Conservation (phyloP, 2,329 filamentous ascomycete genomes). For the Exserohilum turcica region DNA sequence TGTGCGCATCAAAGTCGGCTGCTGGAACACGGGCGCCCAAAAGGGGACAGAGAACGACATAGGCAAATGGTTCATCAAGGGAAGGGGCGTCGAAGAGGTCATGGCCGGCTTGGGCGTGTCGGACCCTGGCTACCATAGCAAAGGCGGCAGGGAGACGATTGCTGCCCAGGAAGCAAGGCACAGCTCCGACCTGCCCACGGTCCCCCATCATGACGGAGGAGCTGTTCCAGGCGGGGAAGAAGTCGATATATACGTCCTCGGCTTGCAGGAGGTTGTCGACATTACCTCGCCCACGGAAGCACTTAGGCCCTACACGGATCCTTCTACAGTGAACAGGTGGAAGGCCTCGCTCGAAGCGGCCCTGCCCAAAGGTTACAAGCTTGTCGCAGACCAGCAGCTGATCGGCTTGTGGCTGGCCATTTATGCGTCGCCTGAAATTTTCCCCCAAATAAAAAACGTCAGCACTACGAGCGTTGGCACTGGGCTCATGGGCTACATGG, state of each 20-base stretch:
- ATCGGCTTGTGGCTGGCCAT: constrained; percentile 83
- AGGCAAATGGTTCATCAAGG: constrained; percentile 83
- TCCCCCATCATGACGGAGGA: constrained; percentile 53
- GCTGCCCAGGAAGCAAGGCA: constrained; percentile 55
- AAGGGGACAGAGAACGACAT: constrained; percentile 87
- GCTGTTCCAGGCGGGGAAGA: constrained; percentile 64
- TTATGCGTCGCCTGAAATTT: constrained; percentile 80
- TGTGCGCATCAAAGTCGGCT: constrained; percentile 85
- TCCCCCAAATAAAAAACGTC: constrained; percentile 75
- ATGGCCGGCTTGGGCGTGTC: constrained; percentile 59
- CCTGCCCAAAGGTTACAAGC: constrained; percentile 75
- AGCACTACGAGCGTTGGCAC: constrained; percentile 86
- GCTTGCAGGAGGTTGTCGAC: constrained; percentile 90
- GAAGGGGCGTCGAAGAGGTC: constrained; percentile 69
- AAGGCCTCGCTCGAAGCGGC: constrained; percentile 74
- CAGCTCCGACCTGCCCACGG: constrained; percentile 49
- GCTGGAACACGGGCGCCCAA: constrained; percentile 91
- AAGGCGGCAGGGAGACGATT: constrained; percentile 52
- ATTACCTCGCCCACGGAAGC: constrained; percentile 80
- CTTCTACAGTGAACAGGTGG: constrained; percentile 75
- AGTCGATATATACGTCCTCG: constrained; percentile 88
- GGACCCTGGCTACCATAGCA: constrained; percentile 34
- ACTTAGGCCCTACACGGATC: constrained; percentile 75
- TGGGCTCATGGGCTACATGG: constrained; percentile 88
- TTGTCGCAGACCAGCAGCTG: constrained; percentile 82